Conservation (phyloP, 2,329 filamentous ascomycete species). For the Microsporum canis region DNA sequence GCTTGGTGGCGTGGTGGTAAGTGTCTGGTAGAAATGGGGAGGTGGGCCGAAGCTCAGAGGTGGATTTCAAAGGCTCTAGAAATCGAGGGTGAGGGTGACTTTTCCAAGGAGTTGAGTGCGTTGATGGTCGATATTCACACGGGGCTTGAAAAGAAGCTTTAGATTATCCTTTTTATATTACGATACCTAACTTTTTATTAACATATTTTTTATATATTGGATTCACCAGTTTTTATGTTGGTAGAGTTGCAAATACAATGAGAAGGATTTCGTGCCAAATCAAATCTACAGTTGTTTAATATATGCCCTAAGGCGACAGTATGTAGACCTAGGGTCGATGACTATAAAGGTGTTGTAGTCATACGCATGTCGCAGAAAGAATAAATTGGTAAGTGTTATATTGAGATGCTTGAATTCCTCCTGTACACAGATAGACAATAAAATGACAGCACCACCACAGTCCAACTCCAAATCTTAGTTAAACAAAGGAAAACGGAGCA, state of each 20-base stretch:
- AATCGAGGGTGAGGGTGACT: constrained; percentile 52
- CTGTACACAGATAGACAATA: neutral
- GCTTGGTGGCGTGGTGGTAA: constrained; percentile 83
- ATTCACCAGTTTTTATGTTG: neutral
- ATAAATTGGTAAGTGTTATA: neutral
- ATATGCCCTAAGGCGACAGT: no score
- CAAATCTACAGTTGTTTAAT: no score
- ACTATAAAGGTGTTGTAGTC: no score
- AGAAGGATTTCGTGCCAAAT: neutral
- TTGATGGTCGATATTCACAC: constrained; percentile 51
- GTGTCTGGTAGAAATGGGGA: constrained; percentile 82
- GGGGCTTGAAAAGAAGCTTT: constrained; percentile 43
- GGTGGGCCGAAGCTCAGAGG: constrained; percentile 67
- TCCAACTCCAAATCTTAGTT: neutral
- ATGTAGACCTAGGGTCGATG: no score
- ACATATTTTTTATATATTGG: neutral
- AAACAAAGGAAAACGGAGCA: neutral
- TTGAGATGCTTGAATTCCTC: neutral
- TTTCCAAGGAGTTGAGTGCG: constrained; percentile 45
- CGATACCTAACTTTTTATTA: neutral
- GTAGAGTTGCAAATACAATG: neutral
- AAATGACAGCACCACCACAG: neutral
- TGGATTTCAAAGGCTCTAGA: constrained; percentile 71
- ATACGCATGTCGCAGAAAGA: neutral
- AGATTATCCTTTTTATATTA: neutral